These are phyloP conservation scores for Beauveria medogensis DNA, from an alignment of 2,329 filamentous ascomycete genomes.

Conservation along the genomic window DNA sequence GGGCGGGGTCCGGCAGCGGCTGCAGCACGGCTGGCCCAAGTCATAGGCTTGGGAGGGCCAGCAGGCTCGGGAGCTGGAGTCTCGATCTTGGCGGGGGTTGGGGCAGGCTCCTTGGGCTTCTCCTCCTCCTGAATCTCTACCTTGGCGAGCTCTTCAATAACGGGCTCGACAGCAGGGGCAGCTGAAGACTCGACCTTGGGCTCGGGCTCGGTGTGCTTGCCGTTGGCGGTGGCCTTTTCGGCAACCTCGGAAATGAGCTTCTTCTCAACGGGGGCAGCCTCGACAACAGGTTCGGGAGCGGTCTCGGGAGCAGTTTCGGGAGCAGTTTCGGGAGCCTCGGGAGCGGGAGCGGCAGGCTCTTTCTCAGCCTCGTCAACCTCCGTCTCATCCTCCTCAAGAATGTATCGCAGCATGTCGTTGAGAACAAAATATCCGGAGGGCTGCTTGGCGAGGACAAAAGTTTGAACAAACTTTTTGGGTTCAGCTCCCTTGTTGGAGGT, in stretches of 20 bases:
- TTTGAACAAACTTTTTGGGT: constrained; percentile 94
- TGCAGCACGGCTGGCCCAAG: constrained; percentile 64
- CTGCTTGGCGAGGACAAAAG: constrained; percentile 92
- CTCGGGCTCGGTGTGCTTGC: constrained; percentile 11
- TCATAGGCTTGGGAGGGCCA: constrained; percentile 51
- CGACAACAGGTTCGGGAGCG: constrained; percentile 19
- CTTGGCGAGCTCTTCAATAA: constrained; percentile 43
- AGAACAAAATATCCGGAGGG: constrained; percentile 96
- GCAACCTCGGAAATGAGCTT: constrained; percentile 20
- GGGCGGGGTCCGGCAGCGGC: constrained; percentile 49
- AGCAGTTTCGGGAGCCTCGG: constrained; percentile 20
- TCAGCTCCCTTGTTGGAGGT: constrained; percentile 89
- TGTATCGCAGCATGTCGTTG: constrained; percentile 95
- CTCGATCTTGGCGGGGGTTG: constrained; percentile 36
- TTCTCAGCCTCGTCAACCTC: constrained; percentile 38
- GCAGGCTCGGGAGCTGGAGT: constrained; percentile 42
- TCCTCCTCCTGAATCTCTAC: constrained; percentile 51
- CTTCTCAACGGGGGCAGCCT: constrained; percentile 14
- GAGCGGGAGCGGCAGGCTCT: constrained; percentile 28
- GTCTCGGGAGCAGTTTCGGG: constrained; percentile 21
- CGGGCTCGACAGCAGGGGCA: constrained; percentile 15
- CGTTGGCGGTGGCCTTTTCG: constrained; percentile 17
- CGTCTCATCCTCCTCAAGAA: constrained; percentile 76
- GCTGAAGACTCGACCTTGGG: constrained; percentile 16
- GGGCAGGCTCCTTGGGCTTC: constrained; percentile 56